Conservation (phyloP, 495 filamentous ascomycete species). For the Pyrenula aspistea region DNA sequence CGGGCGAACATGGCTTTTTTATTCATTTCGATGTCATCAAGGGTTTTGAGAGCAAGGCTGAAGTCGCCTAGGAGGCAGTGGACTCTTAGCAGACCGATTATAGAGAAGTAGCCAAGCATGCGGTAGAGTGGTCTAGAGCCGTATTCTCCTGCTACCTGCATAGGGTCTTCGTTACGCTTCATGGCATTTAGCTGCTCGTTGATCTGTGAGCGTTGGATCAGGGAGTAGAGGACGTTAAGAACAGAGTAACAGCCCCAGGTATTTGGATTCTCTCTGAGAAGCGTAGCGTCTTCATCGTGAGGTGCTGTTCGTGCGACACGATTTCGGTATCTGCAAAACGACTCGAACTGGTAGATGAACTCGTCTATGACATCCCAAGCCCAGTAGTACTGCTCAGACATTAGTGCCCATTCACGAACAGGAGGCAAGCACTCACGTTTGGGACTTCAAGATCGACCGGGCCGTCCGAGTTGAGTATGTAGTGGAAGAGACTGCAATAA, state of each 20-base stretch:
- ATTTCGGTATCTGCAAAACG: slow-evolving; percentile 91
- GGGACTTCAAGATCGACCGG: slow-evolving; percentile 93
- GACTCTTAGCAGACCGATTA: slow-evolving; percentile 91
- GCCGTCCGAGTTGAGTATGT: slow-evolving; percentile 95
- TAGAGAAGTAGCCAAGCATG: slow-evolving; percentile 98
- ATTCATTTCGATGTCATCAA: slow-evolving; percentile 98
- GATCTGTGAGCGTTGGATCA: slow-evolving; percentile 96
- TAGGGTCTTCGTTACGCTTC: slow-evolving; percentile 82
- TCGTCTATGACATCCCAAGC: slow-evolving; percentile 99
- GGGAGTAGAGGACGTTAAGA: slow-evolving; percentile 96
- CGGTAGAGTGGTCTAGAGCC: slow-evolving; percentile 85
- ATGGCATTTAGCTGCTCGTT: slow-evolving; percentile 90
- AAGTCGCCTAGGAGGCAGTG: slow-evolving; percentile 97
- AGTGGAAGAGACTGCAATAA: slow-evolving; percentile 98
- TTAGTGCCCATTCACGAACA: not conserved
- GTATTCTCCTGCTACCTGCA: slow-evolving; percentile 82
- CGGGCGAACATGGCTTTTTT: slow-evolving; percentile 99
- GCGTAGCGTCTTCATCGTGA: slow-evolving; percentile 77
- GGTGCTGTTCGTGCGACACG: slow-evolving; percentile 74
- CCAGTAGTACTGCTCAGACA: slow-evolving; percentile 75
- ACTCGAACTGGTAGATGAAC: slow-evolving; percentile 99
- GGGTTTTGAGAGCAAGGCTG: slow-evolving; percentile 92
- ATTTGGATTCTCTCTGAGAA: slow-evolving; percentile 92
- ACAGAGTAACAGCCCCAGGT: slow-evolving; percentile 99
- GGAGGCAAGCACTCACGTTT: slow-evolving; percentile 53